Percentiles rank a stretch among this genome's conserved stretches.
Evolutionary conservation across 2,329 filamentous ascomycete genomes (phyloP).

Genomic region (Curvularia verruculosa): DNA sequence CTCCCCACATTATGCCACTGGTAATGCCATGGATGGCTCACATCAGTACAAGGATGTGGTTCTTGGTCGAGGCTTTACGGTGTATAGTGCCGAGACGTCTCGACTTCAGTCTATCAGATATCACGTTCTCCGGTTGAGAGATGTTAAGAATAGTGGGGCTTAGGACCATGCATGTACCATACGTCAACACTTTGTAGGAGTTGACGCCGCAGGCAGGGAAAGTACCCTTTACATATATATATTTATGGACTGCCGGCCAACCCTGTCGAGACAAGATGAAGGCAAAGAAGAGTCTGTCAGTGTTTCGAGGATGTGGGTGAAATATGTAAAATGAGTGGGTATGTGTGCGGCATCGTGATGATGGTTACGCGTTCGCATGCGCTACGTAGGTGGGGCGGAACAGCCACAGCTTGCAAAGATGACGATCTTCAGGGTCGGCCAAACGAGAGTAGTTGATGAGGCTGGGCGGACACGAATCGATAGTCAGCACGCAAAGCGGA

Average conservation of each 20-base stretch:
- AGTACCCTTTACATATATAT: background rate
- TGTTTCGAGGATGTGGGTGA: background rate
- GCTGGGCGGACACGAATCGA: conserved; percentile 1
- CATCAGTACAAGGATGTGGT: background rate
- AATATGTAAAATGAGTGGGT: background rate
- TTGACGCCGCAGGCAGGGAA: background rate
- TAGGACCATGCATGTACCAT: background rate
- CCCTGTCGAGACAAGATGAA: background rate
- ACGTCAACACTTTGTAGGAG: too few relatives aligned
- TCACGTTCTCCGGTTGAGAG: background rate
- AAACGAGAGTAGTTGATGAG: background rate
- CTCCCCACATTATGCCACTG: background rate
- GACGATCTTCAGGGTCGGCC: conserved; percentile 18
- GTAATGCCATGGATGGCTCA: background rate
- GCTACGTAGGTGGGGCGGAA: background rate
- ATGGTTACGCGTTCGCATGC: conserved; percentile 2
- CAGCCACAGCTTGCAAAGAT: conserved; percentile 6
- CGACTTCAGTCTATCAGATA: background rate
- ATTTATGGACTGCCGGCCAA: too few relatives aligned
- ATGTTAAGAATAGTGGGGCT: background rate
- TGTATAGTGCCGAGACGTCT: background rate
- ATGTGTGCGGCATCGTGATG: background rate
- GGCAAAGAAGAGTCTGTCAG: background rate
- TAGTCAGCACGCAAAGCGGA: conserved; percentile 2
- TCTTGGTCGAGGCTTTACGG: background rate